Conservation (phyloP, 2,329 filamentous ascomycete species). For the Blastomyces silverae region DNA sequence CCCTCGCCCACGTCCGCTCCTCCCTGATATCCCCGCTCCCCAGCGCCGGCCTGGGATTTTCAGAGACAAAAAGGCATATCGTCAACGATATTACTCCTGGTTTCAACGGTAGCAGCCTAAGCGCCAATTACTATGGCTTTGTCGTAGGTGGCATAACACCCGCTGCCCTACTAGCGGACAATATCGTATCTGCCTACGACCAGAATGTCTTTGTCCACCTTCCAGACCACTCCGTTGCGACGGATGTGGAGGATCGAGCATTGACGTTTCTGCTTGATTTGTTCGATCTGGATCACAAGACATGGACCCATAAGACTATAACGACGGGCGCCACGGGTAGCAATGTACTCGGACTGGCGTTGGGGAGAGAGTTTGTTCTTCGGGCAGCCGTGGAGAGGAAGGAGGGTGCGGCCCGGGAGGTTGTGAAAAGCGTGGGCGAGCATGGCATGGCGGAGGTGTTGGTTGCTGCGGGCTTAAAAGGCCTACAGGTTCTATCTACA, state of each 20-base stretch:
- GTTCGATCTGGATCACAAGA: conserved; percentile 50
- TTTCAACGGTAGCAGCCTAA: conserved; percentile 60
- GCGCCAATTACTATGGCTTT: conserved; percentile 75
- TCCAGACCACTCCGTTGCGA: conserved; percentile 65
- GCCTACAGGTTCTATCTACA: conserved; percentile 72
- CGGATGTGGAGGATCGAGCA: conserved; percentile 67
- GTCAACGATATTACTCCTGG: conserved; percentile 44
- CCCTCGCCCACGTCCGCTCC: conserved; percentile 29
- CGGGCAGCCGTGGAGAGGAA: conserved; percentile 39
- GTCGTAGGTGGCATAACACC: conserved; percentile 77
- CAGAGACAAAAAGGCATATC: conserved; percentile 35
- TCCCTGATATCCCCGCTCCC: conserved; percentile 31
- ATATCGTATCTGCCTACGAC: conserved; percentile 71
- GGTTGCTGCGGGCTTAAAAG: conserved; percentile 53
- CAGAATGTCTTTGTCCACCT: conserved; percentile 82
- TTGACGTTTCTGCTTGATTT: conserved; percentile 63
- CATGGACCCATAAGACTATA: conserved; percentile 70
- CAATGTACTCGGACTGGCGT: conserved; percentile 59
- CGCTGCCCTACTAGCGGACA: conserved; percentile 73
- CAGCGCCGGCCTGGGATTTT: conserved; percentile 29
- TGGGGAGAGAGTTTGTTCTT: conserved; percentile 58
- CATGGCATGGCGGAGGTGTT: conserved; percentile 64
- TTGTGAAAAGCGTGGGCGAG: conserved; percentile 53
- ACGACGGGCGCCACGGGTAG: conserved; percentile 65
- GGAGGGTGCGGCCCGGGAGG: conserved; percentile 22